These are phyloP conservation scores for Chamaecyparis obtusa DNA, from an alignment of 75 land plant species.

Conservation along the genomic window DNA sequence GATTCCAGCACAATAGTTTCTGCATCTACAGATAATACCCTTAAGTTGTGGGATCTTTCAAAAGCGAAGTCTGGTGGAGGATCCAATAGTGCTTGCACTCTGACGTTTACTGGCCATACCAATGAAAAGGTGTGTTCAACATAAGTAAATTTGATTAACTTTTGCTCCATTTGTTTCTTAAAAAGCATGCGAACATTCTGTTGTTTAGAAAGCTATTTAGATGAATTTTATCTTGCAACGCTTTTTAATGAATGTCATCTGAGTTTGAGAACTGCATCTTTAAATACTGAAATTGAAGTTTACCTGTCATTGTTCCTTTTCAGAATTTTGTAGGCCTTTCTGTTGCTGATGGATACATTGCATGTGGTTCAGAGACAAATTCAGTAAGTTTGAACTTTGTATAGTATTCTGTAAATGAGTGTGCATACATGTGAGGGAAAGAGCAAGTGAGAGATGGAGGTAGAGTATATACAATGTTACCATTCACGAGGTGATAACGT, in stretches of 20 bases:
- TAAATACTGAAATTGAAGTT: background rate
- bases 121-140: slow-evolving; percentile 79
- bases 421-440: background rate
- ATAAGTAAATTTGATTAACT: background rate
- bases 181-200: background rate
- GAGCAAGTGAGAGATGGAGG: background rate
- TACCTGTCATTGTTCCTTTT: background rate
- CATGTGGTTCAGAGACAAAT: slow-evolving; percentile 97
- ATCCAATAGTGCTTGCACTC: slow-evolving; percentile 60
- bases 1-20: slow-evolving; percentile 74
- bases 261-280: background rate
- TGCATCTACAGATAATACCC: slow-evolving; percentile 90
- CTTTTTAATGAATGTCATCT: background rate
- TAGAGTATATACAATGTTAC: background rate
- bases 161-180: background rate
- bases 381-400: slow-evolving; percentile 44
- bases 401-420: background rate
- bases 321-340: slow-evolving; percentile 98
- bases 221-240: background rate
- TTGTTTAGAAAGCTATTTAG: background rate
- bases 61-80: slow-evolving; percentile 40
- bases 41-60: slow-evolving; percentile 91
- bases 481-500: background rate
- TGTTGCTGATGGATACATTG: slow-evolving; percentile 81
- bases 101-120: slow-evolving; percentile 80